Percentiles rank a stretch among this genome's conserved stretches.
Evolutionary conservation across 176 grass and related monocot species (phyloP).

Genomic region (Cenchrus fungigraminus): DNA sequence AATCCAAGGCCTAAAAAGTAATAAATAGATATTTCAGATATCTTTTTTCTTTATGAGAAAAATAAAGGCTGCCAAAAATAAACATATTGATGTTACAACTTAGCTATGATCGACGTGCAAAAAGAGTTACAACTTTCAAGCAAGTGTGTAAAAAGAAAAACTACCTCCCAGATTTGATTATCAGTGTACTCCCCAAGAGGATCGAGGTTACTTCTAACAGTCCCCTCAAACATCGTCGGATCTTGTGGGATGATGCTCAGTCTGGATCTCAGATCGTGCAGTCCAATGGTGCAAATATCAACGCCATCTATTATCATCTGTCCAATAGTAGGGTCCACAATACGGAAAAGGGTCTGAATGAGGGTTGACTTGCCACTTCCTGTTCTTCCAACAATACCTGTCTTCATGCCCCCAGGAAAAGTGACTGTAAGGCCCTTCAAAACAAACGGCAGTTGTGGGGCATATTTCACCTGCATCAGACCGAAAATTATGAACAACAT

Average conservation of each 20-base stretch:
- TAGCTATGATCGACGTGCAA: not conserved
- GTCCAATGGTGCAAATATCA: slow-evolving; percentile 78
- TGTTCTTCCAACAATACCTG: slow-evolving; percentile 89
- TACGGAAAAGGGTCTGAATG: slow-evolving; percentile 85
- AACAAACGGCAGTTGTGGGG: slow-evolving; percentile 73
- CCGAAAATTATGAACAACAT: not conserved
- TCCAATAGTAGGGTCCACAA: slow-evolving; percentile 77
- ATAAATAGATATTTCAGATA: not conserved
- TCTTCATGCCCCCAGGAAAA: slow-evolving; percentile 80
- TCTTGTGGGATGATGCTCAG: slow-evolving; percentile 96
- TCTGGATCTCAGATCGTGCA: slow-evolving; percentile 88
- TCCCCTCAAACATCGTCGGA: slow-evolving; percentile 90
- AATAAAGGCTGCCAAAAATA: not conserved
- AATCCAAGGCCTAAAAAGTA: slow-evolving; percentile 65
- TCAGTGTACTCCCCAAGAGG: slow-evolving; percentile 85
- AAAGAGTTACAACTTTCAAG: too few relatives aligned
- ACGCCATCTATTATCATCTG: slow-evolving; percentile 73
- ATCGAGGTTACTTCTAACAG: slow-evolving; percentile 87
- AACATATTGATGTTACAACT: not conserved
- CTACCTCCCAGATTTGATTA: slow-evolving; percentile 86
- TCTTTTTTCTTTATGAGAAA: not conserved
- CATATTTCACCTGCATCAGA: slow-evolving; percentile 73
- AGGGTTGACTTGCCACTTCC: slow-evolving; percentile 94
- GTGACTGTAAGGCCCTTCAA: slow-evolving; percentile 71
- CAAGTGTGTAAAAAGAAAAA: not conserved